phyloP scores from a whole-genome alignment of 2,329 filamentous ascomycete species.

The Stagonosporopsis chrysanthemi region DNA sequence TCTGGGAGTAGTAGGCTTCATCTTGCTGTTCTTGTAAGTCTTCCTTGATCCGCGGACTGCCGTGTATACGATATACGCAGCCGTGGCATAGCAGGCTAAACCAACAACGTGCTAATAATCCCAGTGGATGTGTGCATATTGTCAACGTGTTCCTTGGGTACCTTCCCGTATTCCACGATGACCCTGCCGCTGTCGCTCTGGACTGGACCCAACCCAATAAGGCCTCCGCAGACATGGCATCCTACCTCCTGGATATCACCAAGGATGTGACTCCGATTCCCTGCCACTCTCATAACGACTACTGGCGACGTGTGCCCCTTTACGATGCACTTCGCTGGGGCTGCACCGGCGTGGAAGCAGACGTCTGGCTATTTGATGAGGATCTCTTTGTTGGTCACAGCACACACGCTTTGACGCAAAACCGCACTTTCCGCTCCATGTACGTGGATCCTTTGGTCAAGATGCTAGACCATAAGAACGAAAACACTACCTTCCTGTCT shows the following conservation, averaged over 20 bases:
- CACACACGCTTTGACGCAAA: slow-evolving; percentile 54
- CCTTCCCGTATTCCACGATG: slow-evolving; percentile 48
- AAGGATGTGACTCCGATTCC: slow-evolving; percentile 58
- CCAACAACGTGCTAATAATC: slow-evolving; percentile 22
- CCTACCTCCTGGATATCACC: slow-evolving; percentile 57
- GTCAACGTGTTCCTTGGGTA: slow-evolving; percentile 50
- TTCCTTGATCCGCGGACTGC: slow-evolving; percentile 8
- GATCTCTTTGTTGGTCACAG: slow-evolving; percentile 65
- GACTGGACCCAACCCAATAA: slow-evolving; percentile 54
- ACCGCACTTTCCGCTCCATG: slow-evolving; percentile 59
- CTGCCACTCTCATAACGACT: slow-evolving; percentile 67
- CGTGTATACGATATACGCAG: slow-evolving; percentile 6
- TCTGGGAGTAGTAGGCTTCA: slow-evolving; percentile 28
- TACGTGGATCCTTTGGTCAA: slow-evolving; percentile 62
- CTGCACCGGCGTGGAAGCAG: slow-evolving; percentile 64
- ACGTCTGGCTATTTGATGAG: slow-evolving; percentile 62
- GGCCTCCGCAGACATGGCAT: slow-evolving; percentile 40
- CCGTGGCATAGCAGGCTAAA: slow-evolving; percentile 5
- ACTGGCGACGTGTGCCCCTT: slow-evolving; percentile 63
- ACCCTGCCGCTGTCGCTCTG: slow-evolving; percentile 36
- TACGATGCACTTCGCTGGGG: slow-evolving; percentile 63
- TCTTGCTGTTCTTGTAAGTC: slow-evolving; percentile 47
- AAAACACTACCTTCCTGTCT: slow-evolving; percentile 44
- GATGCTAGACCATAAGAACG: slow-evolving; percentile 60
- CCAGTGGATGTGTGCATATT: slow-evolving; percentile 53